These are phyloP conservation scores for Tulasnella calospora DNA, from an alignment of 768 basidiomycete genomes.

Conservation along the genomic window DNA sequence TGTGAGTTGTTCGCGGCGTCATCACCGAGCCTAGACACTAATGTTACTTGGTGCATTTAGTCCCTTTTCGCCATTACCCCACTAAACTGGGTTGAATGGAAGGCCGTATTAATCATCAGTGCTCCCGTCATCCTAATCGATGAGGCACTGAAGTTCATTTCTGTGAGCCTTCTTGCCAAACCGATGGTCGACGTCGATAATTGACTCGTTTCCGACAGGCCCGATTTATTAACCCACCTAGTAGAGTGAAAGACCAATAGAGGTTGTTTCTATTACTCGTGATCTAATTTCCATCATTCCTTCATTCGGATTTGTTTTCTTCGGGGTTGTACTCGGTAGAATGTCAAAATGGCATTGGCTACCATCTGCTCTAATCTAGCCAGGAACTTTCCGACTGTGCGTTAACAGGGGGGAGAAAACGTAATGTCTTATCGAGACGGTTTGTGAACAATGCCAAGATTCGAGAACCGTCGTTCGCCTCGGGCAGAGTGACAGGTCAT, in stretches of 20 bases:
- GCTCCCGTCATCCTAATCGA: conserved; percentile 86
- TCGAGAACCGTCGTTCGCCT: no score
- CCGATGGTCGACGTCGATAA: neutral
- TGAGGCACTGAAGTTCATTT: conserved; percentile 74
- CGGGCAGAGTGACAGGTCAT: no score
- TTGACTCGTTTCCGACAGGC: neutral
- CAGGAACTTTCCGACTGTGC: neutral
- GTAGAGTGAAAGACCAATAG: neutral
- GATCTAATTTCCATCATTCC: neutral
- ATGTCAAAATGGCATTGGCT: neutral
- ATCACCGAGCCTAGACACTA: neutral
- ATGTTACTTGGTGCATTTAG: conserved; percentile 38
- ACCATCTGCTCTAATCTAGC: neutral
- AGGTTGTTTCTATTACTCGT: neutral
- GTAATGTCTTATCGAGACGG: no score
- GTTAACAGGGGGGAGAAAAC: neutral
- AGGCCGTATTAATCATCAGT: conserved; percentile 82
- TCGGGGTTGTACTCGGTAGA: neutral
- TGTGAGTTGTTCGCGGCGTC: conserved; percentile 44
- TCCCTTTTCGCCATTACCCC: conserved; percentile 87
- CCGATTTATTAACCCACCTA: neutral
- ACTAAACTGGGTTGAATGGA: conserved; percentile 93
- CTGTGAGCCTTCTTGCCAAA: conserved; percentile 20
- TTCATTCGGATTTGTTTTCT: conserved; percentile 6
- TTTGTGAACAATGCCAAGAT: no score